These are phyloP conservation scores for Rhytidiadelphus loreus DNA, from an alignment of 225 moss, liverwort and hornwort species.

Conservation along the genomic window DNA sequence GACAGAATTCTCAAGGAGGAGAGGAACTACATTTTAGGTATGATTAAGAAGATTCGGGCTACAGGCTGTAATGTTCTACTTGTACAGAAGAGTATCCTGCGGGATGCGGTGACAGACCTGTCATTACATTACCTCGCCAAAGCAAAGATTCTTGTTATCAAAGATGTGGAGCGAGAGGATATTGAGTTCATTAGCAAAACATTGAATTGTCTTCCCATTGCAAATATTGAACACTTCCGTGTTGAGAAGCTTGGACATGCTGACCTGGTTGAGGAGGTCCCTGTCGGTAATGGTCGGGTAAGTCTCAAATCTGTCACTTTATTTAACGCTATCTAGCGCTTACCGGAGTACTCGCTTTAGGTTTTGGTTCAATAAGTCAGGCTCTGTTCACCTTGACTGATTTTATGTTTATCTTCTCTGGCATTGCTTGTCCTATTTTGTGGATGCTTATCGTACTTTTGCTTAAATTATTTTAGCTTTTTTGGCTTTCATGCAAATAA, in stretches of 20 bases:
- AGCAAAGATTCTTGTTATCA: slow-evolving; percentile 92
- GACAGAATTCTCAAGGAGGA: slow-evolving; percentile 97
- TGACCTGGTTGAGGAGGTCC: slow-evolving; percentile 87
- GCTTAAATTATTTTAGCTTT: not conserved
- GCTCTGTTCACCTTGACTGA: not conserved
- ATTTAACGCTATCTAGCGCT: not conserved
- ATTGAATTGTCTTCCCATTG: slow-evolving; percentile 79
- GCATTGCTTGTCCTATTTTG: not conserved
- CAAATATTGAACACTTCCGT: slow-evolving; percentile 94
- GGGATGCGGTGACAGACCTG: slow-evolving; percentile 97
- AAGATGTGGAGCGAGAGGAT: slow-evolving; percentile 92
- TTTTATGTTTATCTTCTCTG: not conserved
- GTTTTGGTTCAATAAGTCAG: not conserved
- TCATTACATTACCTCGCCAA: slow-evolving; percentile 93
- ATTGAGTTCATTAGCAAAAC: slow-evolving; percentile 98
- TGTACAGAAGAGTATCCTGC: slow-evolving; percentile 88
- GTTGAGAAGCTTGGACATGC: slow-evolving; percentile 85
- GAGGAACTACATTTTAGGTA: slow-evolving; percentile 91
- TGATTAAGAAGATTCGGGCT: slow-evolving; percentile 93
- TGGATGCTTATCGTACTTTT: not conserved
- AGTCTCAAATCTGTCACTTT: not conserved
- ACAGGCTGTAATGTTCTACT: slow-evolving; percentile 90
- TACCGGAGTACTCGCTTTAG: not conserved
- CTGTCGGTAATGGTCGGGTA: slow-evolving; percentile 80
- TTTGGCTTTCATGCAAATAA: not conserved